phyloP scores from a whole-genome alignment of 1,284 basidiomycete genomes.

The Apiotrichum siamense region DNA sequence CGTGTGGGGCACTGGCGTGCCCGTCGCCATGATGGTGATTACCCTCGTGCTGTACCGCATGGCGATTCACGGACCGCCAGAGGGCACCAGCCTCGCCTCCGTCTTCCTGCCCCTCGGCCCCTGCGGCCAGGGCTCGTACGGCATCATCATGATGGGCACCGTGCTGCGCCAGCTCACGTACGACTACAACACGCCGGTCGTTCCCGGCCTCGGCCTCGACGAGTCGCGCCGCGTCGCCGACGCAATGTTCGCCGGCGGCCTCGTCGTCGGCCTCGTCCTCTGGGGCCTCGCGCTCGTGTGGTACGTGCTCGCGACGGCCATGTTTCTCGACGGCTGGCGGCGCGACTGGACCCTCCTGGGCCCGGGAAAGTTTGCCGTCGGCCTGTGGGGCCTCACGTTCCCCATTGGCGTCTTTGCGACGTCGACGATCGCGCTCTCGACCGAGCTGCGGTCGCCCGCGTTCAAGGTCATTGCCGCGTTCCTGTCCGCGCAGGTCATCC shows the following conservation, averaged over 20 bases:
- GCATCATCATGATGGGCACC: conserved; percentile 54
- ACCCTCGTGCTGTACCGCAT: conserved; percentile 56
- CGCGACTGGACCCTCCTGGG: conserved; percentile 19
- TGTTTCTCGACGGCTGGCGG: conserved; percentile 26
- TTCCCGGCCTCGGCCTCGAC: conserved; percentile 33
- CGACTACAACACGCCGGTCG: conserved; percentile 26
- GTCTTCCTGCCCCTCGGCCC: conserved; percentile 57
- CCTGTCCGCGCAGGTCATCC: conserved; percentile 53
- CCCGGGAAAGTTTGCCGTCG: conserved; percentile 27
- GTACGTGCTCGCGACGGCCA: conserved; percentile 44
- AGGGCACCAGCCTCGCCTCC: conserved; percentile 54
- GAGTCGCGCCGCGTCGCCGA: conserved; percentile 34
- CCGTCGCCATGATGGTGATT: conserved; percentile 55
- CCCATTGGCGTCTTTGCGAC: conserved; percentile 57
- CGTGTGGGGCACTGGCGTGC: conserved; percentile 49
- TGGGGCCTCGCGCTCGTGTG: conserved; percentile 51
- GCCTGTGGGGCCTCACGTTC: conserved; percentile 46
- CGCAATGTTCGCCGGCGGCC: conserved; percentile 47
- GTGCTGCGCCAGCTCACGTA: conserved; percentile 50
- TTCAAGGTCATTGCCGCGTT: conserved; percentile 55
- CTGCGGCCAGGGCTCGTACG: conserved; percentile 59
- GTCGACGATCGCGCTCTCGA: conserved; percentile 55
- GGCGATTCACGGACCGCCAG: conserved; percentile 41
- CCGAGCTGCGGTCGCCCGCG: conserved; percentile 53
- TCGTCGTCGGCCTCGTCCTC: conserved; percentile 42